These are phyloP conservation scores for Aegilops bicornis DNA, from an alignment of 176 grass and related monocot species.

Conservation along the genomic window DNA sequence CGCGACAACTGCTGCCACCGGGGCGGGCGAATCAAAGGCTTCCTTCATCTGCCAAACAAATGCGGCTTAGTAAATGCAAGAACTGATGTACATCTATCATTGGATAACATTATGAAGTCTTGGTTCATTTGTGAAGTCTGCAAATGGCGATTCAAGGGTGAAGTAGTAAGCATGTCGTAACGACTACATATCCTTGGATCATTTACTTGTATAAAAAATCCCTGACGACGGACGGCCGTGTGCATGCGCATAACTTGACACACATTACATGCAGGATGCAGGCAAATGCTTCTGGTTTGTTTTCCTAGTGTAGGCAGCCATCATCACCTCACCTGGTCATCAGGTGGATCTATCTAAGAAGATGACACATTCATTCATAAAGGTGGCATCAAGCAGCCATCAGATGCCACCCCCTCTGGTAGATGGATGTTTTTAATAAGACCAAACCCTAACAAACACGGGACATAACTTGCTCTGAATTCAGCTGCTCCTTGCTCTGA, in stretches of 20 bases:
- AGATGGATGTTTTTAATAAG: neutral
- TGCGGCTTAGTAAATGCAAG: neutral
- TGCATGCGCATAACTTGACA: neutral
- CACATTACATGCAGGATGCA: neutral
- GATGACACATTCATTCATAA: neutral
- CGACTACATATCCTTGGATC: no score
- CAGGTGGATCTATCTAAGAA: neutral
- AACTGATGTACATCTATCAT: neutral
- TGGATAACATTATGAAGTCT: neutral
- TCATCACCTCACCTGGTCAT: neutral
- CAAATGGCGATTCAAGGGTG: neutral
- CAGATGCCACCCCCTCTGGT: neutral
- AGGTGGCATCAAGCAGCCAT: neutral
- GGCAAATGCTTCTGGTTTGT: neutral
- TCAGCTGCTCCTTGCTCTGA: no score
- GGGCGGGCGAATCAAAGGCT: conserved; percentile 10
- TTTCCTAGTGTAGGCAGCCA: neutral
- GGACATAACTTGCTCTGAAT: neutral
- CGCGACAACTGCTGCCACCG: no score
- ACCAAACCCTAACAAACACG: neutral
- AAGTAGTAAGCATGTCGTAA: neutral
- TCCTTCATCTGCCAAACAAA: conserved; percentile 41
- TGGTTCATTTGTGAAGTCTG: neutral
- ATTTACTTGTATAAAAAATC: no score
- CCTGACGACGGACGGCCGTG: no score